Conservation (phyloP, 2,329 filamentous ascomycete species). For the Fusarium brevicatenulatum region DNA sequence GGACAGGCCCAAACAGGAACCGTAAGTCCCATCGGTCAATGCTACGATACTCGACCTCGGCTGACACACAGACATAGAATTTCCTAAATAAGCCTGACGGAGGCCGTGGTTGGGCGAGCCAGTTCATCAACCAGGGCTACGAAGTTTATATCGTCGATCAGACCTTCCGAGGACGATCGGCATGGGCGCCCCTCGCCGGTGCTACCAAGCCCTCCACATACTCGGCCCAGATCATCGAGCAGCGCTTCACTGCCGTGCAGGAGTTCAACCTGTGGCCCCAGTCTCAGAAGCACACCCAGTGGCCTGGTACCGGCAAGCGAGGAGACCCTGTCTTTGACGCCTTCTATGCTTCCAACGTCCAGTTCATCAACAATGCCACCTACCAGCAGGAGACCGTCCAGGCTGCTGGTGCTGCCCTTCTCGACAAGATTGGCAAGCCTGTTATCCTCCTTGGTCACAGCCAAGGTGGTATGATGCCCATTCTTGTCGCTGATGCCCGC, state of each 20-base stretch:
- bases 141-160: constrained; percentile 40
- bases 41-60: background rate
- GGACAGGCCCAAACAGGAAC: constrained; percentile 38
- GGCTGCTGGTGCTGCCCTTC: constrained; percentile 50
- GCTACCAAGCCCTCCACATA: constrained; percentile 29
- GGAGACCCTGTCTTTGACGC: constrained; percentile 34
- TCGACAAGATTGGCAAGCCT: constrained; percentile 56
- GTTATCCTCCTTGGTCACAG: constrained; percentile 56
- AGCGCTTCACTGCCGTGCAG: constrained; percentile 31
- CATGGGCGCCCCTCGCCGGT: constrained; percentile 30
- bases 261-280: constrained; percentile 36
- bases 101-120: constrained; percentile 36
- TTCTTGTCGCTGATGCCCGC: constrained; percentile 41
- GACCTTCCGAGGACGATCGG: constrained; percentile 36
- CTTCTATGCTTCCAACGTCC: constrained; percentile 40
- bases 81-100: constrained; percentile 41
- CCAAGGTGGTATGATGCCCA: constrained; percentile 55
- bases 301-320: constrained; percentile 35
- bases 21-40: background rate
- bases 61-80: constrained; percentile 14
- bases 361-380: constrained; percentile 36
- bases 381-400: constrained; percentile 36
- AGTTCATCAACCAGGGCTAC: constrained; percentile 36
- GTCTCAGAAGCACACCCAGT: constrained; percentile 32
- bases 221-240: constrained; percentile 33